A percentile compares a stretch with the other conserved stretches of the same genome.
Evolutionary conservation across 305 asterid genomes (phyloP).

Genomic region (Fraxinus xanthoxyloides): DNA sequence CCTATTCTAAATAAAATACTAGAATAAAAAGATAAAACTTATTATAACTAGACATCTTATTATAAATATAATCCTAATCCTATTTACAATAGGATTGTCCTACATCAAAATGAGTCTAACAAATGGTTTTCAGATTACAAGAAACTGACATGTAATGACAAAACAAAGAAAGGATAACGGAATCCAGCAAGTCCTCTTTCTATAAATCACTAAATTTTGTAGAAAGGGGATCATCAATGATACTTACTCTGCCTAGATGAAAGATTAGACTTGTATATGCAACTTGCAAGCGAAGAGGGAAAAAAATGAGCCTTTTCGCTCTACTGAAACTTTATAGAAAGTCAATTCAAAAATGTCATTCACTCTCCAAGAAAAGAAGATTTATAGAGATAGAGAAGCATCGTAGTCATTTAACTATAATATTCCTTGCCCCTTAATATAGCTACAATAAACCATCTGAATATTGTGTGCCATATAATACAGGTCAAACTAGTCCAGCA

Average conservation of each 20-base stretch:
- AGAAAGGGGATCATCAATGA: not conserved
- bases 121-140: not conserved
- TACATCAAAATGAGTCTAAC: not conserved
- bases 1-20: too few species aligned
- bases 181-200: not conserved
- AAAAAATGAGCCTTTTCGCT: not conserved
- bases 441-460: not conserved
- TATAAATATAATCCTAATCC: too few species aligned
- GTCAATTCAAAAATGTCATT: not conserved
- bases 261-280: not conserved
- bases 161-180: not conserved
- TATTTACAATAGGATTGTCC: not conserved
- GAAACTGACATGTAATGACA: not conserved
- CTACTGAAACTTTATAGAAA: not conserved
- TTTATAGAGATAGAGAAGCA: not conserved
- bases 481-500: not conserved
- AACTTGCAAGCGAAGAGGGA: not conserved
- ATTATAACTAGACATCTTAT: too few species aligned
- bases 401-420: not conserved
- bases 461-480: not conserved
- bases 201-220: not conserved
- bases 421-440: not conserved
- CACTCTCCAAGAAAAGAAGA: not conserved
- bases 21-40: too few species aligned
- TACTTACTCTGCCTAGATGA: not conserved